Evolutionary conservation across 208 protist species (phyloP), one percentile per base, ranked within the genome.

Genomic region (Leishmania gerbilli): DNA sequence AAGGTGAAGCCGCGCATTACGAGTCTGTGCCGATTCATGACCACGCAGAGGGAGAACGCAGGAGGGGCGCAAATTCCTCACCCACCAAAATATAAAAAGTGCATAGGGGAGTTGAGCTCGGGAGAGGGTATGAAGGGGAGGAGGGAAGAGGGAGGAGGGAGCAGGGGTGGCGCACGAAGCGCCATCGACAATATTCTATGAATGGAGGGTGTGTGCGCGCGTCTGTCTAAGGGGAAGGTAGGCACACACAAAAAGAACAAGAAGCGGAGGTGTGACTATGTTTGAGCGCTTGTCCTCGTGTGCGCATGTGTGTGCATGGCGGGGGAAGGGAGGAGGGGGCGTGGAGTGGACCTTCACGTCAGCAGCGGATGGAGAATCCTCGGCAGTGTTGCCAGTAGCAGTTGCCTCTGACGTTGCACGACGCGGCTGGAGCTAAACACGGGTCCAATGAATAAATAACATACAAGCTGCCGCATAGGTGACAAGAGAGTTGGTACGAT

Each of bases 151-250:
- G 31, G 37, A 40, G 37, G 37, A 40, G 37, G 37, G 42, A 27
- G 15, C 21, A 71, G 40, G 21, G 8, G 11, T 21, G 37, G 24
- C 47, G 74, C 65, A 55, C 64, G 15, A 65, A 74, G 72, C 37
- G 71, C 62, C 64, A 86, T 86, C 3, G 34, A 55, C 27, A 65
- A 77, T 79, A 75, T 74, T 74, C 80, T 91, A 40, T 84, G 68
- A 74, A 74, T 55, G 21, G 24, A 27, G 45, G 24, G 45, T 74
- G 24, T 74, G 15, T n/a, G 65, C 7, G 71, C n/a, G 72, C 1
- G 27, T 31, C 27, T 62, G 24, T 31, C 58, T 64, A 17, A 80
- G 69, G 19, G 27, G 40, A 19, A 49, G 47, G 34, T 34, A n/a
- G 31, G 37, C 71, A 45, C 21, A 80, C 53, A 45, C 42, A 45